These are phyloP conservation scores for Ogataea hybrid DNA, from an alignment of 1,139 yeast species.

Conservation along the genomic window DNA sequence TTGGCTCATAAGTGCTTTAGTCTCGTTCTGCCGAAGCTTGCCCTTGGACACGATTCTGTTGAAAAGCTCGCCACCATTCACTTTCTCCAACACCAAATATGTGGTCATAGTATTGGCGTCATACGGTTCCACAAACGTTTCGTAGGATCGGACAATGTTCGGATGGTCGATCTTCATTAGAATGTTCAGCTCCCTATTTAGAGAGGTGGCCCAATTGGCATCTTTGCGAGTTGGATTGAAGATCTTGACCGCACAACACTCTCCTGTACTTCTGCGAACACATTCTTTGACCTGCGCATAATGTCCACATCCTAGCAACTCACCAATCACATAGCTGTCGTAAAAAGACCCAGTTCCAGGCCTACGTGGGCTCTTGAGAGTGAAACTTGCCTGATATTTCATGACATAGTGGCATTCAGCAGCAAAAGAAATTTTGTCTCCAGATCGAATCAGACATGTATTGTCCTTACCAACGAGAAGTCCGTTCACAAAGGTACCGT, in stretches of 20 bases:
- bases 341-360: conserved; percentile 41
- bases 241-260: conserved; percentile 67
- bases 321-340: conserved; percentile 60
- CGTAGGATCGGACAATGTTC: conserved; percentile 65
- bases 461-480: conserved; percentile 49
- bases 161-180: conserved; percentile 66
- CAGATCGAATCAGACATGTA: conserved; percentile 52
- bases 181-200: conserved; percentile 67
- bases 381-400: conserved; percentile 39
- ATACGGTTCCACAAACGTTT: conserved; percentile 67
- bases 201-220: conserved; percentile 39
- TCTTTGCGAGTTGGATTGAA: conserved; percentile 63
- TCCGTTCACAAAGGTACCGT: conserved; percentile 68
- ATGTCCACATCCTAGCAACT: conserved; percentile 71
- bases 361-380: conserved; percentile 10
- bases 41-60: conserved; percentile 67
- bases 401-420: conserved; percentile 56
- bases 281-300: conserved; percentile 79
- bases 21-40: conserved; percentile 57
- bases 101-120: conserved; percentile 55
- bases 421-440: conserved; percentile 65
- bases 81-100: conserved; percentile 67
- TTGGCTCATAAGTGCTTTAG: conserved; percentile 59
- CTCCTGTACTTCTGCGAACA: conserved; percentile 53
- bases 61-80: conserved; percentile 72